Conservation (phyloP, 176 grass and related monocot species). For the Poa pratensis region DNA sequence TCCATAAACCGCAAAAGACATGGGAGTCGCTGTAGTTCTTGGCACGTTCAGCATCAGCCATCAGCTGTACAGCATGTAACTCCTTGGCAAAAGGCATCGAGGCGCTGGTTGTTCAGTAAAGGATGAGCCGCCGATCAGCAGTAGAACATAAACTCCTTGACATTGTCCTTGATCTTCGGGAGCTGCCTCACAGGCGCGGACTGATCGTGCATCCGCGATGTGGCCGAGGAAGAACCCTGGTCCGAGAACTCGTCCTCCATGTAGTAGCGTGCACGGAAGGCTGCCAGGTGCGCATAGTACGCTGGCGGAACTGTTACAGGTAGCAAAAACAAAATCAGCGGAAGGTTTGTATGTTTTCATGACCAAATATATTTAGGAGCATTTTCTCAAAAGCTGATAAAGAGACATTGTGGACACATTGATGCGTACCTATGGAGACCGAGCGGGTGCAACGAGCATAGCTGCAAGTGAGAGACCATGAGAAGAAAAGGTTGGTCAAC, state of each 20-base stretch:
- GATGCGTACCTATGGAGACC: slow-evolving; percentile 72
- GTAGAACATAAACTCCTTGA: slow-evolving; percentile 80
- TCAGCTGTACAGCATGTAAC: slow-evolving; percentile 68
- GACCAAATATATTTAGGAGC: no score
- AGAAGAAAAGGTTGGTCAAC: slow-evolving; percentile 15
- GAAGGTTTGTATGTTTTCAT: not conserved
- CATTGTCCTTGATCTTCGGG: slow-evolving; percentile 59
- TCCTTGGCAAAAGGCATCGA: slow-evolving; percentile 27
- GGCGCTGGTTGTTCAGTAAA: not conserved
- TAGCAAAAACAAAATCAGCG: not conserved
- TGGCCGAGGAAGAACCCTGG: slow-evolving; percentile 30
- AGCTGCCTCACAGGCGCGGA: slow-evolving; percentile 39
- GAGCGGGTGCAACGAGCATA: slow-evolving; percentile 86
- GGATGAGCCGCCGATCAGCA: slow-evolving; percentile 46
- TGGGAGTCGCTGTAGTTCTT: not conserved
- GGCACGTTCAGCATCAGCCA: not conserved
- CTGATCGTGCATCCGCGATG: not conserved
- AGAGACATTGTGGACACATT: not conserved
- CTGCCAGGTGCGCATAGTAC: slow-evolving; percentile 79
- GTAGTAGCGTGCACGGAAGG: slow-evolving; percentile 74
- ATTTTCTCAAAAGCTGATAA: not conserved
- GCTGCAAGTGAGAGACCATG: slow-evolving; percentile 26
- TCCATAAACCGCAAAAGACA: not conserved
- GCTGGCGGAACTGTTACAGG: slow-evolving; percentile 66
- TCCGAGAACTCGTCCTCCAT: slow-evolving; percentile 52